phyloP scores from a whole-genome alignment of 2,329 filamentous ascomycete genomes.

The Neoscytalidium dimidiatum region DNA sequence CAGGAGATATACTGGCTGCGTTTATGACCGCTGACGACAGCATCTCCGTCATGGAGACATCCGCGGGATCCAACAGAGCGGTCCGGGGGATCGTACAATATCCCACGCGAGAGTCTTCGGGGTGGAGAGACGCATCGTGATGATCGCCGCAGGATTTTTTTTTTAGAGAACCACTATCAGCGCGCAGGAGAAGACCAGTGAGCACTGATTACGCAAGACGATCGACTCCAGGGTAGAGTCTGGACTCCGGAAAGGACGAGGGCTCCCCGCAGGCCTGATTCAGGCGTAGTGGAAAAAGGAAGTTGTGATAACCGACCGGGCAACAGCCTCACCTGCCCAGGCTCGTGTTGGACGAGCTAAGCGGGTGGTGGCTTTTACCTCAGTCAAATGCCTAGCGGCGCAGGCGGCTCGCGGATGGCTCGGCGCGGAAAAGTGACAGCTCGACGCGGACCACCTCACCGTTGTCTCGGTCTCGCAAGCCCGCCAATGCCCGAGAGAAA shows the following conservation, averaged over 20 bases:
- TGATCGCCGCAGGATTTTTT: slow-evolving; percentile 13
- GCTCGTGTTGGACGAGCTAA: slow-evolving; percentile 8
- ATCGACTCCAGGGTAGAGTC: slow-evolving; percentile 14
- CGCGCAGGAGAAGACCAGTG: neutral
- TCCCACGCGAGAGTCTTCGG: neutral
- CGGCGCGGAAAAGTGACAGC: neutral
- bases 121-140: neutral
- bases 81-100: slow-evolving; percentile 5
- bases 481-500: neutral
- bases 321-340: neutral
- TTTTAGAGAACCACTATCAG: slow-evolving; percentile 7
- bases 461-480: neutral
- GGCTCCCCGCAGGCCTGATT: slow-evolving; percentile 10
- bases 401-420: slow-evolving; percentile 13
- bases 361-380: neutral
- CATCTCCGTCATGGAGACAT: neutral
- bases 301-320: neutral
- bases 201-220: slow-evolving; percentile 14
- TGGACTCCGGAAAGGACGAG: neutral
- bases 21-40: neutral
- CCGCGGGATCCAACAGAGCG: neutral
- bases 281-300: slow-evolving; percentile 1
- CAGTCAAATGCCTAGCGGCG: neutral
- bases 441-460: slow-evolving; percentile 1
- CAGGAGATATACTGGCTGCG: neutral